Conservation (phyloP, 73 alveolate genomes). For the Paramecium octaurelia region DNA sequence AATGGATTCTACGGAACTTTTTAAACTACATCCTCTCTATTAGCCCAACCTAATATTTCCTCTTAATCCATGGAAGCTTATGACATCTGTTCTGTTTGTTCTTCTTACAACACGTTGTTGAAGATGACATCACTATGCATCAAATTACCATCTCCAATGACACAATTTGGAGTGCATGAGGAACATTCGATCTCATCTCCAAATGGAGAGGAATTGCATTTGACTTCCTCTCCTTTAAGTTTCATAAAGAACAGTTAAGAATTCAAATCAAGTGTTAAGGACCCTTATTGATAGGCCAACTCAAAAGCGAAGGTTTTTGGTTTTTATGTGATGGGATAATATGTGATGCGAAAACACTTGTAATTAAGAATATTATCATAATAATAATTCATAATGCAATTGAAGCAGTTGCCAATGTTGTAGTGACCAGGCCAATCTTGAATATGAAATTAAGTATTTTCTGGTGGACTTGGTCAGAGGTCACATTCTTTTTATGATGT, state of each 20-base stretch:
- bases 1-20: background rate
- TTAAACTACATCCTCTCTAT: background rate
- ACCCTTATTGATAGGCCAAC: background rate
- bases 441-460: constrained; percentile 31
- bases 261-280: background rate
- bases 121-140: background rate
- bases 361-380: background rate
- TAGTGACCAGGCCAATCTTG: constrained; percentile 2
- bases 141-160: background rate
- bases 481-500: background rate
- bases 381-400: background rate
- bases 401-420: background rate
- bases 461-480: background rate
- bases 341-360: background rate
- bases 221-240: background rate
- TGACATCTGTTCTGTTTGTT: background rate
- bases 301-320: background rate
- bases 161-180: background rate
- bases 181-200: background rate
- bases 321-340: background rate
- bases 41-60: background rate
- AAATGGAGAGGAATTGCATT: background rate
- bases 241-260: background rate
- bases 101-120: background rate
- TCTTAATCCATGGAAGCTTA: background rate